These are phyloP conservation scores for Boletus speciosus DNA, from an alignment of 768 basidiomycete genomes.

Conservation along the genomic window DNA sequence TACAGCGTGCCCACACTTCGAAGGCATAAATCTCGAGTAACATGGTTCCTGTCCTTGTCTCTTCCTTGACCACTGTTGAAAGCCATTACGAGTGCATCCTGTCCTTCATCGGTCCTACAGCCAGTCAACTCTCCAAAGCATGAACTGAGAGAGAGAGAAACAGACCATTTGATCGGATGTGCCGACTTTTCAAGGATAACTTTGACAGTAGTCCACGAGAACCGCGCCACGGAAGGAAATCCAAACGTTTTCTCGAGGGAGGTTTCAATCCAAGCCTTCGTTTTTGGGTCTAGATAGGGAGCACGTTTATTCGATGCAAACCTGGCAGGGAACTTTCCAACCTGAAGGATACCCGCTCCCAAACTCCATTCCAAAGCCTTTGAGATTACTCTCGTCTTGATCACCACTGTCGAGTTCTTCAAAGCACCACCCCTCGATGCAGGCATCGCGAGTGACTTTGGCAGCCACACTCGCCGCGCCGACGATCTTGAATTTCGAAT, in stretches of 20 bases:
- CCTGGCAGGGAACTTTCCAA: conserved; percentile 21
- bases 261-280: conserved; percentile 77
- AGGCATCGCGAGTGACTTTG: conserved; percentile 92
- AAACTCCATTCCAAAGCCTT: conserved; percentile 37
- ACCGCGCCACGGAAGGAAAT: conserved; percentile 84
- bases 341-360: conserved; percentile 94
- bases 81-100: conserved; percentile 69
- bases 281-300: conserved; percentile 74
- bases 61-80: conserved; percentile 67
- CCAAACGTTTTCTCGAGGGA: conserved; percentile 88
- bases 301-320: neutral
- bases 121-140: neutral
- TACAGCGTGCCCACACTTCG: conserved; percentile 66
- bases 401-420: conserved; percentile 48
- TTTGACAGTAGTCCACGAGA: conserved; percentile 95
- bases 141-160: neutral
- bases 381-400: neutral
- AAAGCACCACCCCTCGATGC: conserved; percentile 82
- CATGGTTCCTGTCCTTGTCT: conserved; percentile 71
- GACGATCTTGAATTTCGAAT: conserved; percentile 95
- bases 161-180: conserved; percentile 77
- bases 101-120: conserved; percentile 78
- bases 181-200: conserved; percentile 77
- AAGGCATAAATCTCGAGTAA: conserved; percentile 73
- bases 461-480: conserved; percentile 97